A percentile compares a stretch with the other conserved stretches of the same genome.
Conservation (phyloP, 1,284 basidiomycete genomes). For the Xanthoconium separans region DNA sequence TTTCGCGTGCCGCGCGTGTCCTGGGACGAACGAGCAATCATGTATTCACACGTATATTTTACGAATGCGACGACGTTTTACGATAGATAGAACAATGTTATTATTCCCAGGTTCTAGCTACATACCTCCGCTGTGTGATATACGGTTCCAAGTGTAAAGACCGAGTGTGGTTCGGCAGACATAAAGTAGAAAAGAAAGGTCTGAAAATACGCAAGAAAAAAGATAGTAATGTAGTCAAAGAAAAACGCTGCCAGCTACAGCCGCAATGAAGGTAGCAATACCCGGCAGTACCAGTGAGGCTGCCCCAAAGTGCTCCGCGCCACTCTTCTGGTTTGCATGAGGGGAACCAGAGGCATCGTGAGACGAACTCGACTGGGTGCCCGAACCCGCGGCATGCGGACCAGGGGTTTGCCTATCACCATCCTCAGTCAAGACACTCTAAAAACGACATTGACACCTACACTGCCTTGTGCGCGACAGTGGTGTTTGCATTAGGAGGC, state of each 20-base stretch:
- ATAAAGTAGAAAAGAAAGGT: conserved; percentile 6
- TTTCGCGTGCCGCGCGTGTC: not conserved
- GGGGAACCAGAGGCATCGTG: conserved; percentile 22
- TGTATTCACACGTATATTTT: conserved; percentile 14
- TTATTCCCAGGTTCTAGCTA: not conserved
- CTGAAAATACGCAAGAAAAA: not conserved
- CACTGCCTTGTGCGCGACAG: conserved; percentile 3
- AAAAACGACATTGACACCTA: not conserved
- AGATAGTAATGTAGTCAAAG: conserved; percentile 22
- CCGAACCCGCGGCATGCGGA: not conserved
- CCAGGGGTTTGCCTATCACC: conserved; percentile 5
- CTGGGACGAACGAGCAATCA: conserved; percentile 1
- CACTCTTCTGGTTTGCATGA: conserved; percentile 35
- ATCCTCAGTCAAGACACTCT: not conserved
- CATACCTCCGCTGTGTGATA: not conserved
- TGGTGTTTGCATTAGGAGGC: conserved; percentile 15
- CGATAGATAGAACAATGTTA: conserved; percentile 7
- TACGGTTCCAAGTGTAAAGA: not conserved
- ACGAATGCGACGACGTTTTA: conserved; percentile 8
- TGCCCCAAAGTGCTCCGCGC: conserved; percentile 27
- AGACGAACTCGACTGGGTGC: conserved; percentile 9
- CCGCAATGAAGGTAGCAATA: conserved; percentile 24
- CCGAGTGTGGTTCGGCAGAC: conserved; percentile 2
- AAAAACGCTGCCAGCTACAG: conserved; percentile 21
- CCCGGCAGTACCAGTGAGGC: conserved; percentile 26